Percentiles rank a stretch among this genome's conserved stretches.
Conservation (phyloP, 768 basidiomycete genomes). For the Candolleomyces eurysporus region DNA sequence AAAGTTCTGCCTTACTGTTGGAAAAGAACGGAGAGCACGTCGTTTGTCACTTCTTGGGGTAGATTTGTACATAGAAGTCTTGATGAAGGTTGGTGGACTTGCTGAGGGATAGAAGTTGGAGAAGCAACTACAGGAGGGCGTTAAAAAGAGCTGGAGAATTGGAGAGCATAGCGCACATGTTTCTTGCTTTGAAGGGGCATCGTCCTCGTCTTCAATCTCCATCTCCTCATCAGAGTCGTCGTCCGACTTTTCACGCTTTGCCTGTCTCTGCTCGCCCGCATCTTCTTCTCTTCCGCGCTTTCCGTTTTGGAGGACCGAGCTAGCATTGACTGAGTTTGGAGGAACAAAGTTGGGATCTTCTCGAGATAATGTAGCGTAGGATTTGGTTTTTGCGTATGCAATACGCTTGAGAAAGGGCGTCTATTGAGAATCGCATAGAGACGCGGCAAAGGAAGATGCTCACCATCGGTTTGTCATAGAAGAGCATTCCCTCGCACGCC, state of each 20-base stretch:
- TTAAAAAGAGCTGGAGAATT: constrained; percentile 24
- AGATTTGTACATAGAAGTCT: constrained; percentile 80
- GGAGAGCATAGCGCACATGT: constrained; percentile 44
- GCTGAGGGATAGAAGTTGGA: constrained; percentile 40
- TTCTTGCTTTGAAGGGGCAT: constrained; percentile 45
- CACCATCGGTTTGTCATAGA: constrained; percentile 92
- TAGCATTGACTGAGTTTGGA: constrained; percentile 64
- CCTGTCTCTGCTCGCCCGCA: constrained; percentile 46
- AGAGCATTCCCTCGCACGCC: constrained; percentile 87
- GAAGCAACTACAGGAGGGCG: constrained; percentile 32
- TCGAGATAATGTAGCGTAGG: constrained; percentile 74
- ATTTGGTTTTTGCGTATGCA: constrained; percentile 86
- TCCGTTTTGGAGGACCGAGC: constrained; percentile 46
- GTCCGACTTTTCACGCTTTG: constrained; percentile 70
- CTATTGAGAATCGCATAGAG: constrained; percentile 6
- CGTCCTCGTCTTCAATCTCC: constrained; percentile 95
- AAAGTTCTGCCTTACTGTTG: constrained; percentile 68
- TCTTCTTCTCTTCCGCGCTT: constrained; percentile 72
- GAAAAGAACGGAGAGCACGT: constrained; percentile 83
- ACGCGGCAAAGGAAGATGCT: constrained; percentile 27
- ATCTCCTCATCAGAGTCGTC: constrained; percentile 66
- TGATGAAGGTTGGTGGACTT: constrained; percentile 54
- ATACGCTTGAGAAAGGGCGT: constrained; percentile 59
- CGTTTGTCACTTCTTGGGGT: constrained; percentile 86
- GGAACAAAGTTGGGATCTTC: constrained; percentile 84